phyloP scores from a whole-genome alignment of 2,329 filamentous ascomycete genomes.

The Xenoacremonium recifei region DNA sequence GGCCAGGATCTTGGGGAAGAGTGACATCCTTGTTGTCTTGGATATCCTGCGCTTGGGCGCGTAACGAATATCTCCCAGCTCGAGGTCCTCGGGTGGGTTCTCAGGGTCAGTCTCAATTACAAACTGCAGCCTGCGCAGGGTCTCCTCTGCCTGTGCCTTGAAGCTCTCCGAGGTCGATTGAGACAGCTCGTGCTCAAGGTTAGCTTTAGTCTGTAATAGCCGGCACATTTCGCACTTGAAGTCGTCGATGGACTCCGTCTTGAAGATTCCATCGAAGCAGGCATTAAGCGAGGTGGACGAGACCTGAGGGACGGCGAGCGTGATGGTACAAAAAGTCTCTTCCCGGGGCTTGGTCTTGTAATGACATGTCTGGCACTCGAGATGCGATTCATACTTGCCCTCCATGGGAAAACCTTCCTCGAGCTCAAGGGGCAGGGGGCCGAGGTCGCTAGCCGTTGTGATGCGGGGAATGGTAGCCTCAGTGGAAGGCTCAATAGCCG shows the following conservation, averaged over 20 bases:
- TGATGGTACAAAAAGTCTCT: conserved; percentile 88
- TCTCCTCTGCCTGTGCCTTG: conserved; percentile 49
- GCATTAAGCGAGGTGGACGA: conserved; percentile 76
- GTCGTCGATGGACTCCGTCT: conserved; percentile 94
- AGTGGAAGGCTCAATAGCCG: conserved; percentile 22
- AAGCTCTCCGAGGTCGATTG: conserved; percentile 53
- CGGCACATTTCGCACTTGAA: conserved; percentile 95
- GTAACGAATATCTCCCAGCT: conserved; percentile 69
- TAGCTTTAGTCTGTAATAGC: conserved; percentile 72
- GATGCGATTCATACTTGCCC: conserved; percentile 88
- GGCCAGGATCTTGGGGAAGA: conserved; percentile 85
- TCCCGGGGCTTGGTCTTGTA: conserved; percentile 84
- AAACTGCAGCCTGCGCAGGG: conserved; percentile 63
- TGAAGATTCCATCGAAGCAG: conserved; percentile 92
- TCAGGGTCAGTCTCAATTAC: conserved; percentile 84
- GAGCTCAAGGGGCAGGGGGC: conserved; percentile 36
- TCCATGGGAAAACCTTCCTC: conserved; percentile 87
- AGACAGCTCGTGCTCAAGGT: conserved; percentile 59
- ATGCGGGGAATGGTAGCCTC: conserved; percentile 18
- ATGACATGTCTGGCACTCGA: conserved; percentile 85
- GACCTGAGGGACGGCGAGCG: conserved; percentile 84
- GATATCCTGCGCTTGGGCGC: conserved; percentile 83
- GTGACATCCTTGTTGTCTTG: conserved; percentile 81
- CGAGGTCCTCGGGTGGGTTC: conserved; percentile 66
- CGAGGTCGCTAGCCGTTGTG: conserved; percentile 10